phyloP scores from a whole-genome alignment of 108 stramenopile genomes.

The Skeletonema marinoi region DNA sequence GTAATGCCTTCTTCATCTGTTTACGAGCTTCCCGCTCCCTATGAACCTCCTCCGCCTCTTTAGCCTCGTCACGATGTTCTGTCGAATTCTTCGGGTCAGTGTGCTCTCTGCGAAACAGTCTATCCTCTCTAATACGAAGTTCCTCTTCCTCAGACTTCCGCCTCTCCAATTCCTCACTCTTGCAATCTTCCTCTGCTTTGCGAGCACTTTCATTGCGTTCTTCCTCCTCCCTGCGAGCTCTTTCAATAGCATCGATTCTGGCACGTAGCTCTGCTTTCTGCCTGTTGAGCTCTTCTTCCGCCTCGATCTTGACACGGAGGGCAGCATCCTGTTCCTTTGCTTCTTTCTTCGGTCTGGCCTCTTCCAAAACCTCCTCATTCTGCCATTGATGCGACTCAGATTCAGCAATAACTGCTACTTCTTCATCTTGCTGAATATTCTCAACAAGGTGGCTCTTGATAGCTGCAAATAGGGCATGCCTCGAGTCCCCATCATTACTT shows the following conservation, averaged over 20 bases:
- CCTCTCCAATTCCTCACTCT: slow-evolving; percentile 1
- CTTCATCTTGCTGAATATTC: neutral
- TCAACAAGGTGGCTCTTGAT: neutral
- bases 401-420: neutral
- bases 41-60: neutral
- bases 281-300: neutral
- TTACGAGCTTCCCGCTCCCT: neutral
- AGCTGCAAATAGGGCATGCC: neutral
- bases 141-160: neutral
- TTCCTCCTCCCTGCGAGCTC: neutral
- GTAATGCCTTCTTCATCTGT: neutral
- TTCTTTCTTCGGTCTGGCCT: neutral
- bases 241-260: slow-evolving; percentile 17
- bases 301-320: neutral
- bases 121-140: neutral
- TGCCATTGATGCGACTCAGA: neutral
- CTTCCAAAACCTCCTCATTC: neutral
- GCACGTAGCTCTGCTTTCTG: neutral
- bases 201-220: neutral
- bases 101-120: neutral
- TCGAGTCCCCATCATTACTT: neutral
- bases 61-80: neutral
- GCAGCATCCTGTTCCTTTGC: neutral
- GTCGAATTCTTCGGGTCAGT: neutral
- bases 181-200: neutral